Percentiles rank a stretch among this genome's conserved stretches.
These are phyloP conservation scores for Arabidopsis lyrata DNA, from an alignment of 441 rosid genomes.

Conservation along the genomic window DNA sequence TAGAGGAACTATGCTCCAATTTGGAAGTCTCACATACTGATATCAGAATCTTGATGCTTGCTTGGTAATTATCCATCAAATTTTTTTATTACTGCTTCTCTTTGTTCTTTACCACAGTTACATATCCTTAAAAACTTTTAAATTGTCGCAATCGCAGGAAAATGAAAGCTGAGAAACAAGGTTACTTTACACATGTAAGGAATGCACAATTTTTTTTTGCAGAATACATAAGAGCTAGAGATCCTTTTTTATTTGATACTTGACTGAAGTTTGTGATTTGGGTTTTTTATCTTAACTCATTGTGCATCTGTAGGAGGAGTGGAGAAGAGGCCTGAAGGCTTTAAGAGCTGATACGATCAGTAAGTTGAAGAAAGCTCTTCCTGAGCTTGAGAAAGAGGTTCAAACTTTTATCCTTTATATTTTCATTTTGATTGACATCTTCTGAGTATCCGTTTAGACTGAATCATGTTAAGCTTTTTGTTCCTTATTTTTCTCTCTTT, in stretches of 20 bases:
- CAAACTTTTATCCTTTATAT: conserved; percentile 12
- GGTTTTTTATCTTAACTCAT: not conserved
- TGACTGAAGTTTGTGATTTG: not conserved
- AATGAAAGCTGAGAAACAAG: conserved; percentile 97
- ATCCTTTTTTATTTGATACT: conserved; percentile 2
- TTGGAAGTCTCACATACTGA: conserved; percentile 90
- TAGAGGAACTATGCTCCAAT: conserved; percentile 84
- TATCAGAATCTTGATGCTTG: conserved; percentile 95
- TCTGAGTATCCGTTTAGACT: conserved; percentile 21
- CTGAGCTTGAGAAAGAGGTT: conserved; percentile 64
- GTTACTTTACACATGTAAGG: conserved; percentile 90
- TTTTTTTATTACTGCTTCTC: not conserved
- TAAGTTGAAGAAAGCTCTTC: conserved; percentile 79
- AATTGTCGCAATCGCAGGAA: conserved; percentile 61
- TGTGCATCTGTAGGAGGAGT: conserved; percentile 69
- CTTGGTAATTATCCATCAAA: conserved; percentile 62
- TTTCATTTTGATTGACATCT: conserved; percentile 22
- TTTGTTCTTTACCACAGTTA: not conserved
- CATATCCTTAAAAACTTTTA: conserved; percentile 24
- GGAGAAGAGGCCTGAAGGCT: conserved; percentile 80
- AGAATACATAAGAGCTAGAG: conserved; percentile 10
- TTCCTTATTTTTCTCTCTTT: conserved; percentile 17
- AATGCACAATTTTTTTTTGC: not conserved
- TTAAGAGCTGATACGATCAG: conserved; percentile 66
- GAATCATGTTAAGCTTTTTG: not conserved